Base-by-base conservation (phyloP, 495 filamentous ascomycete species). In the Aspergillus affinis region DNA sequence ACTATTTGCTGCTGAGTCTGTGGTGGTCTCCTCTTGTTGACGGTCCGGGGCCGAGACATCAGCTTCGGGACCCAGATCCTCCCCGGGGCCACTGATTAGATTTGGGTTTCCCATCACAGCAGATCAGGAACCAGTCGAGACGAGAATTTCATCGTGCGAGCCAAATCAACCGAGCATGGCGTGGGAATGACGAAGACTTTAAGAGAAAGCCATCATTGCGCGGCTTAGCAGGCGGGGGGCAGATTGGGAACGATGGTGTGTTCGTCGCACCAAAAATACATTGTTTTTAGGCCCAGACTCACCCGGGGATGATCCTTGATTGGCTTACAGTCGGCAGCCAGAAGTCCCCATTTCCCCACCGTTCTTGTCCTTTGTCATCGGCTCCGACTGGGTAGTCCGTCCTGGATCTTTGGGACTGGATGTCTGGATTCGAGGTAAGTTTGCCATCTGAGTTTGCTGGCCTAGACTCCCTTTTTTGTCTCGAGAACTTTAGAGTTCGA, bases 31-130 rank as follows among this genome's bases (percentile, higher is more conserved):
- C 47, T 61, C 54, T 49, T 9, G 23, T 18, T 51, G 36, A 30
- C n/a, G 27, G 2, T 7, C 60, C 54, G 60, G 32, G 18, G 19
- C 21, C 57, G 36, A 41, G 12, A 41, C 36, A 13, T 41, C 36
- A 13, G 36, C 3, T 6, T 41, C 36, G 36, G 36, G 36, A 41
- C 10, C 36, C 36, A 41, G 36, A 13, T 15, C 36, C 36, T 41
- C 36, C 36, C 36, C 36, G 36, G 36, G 36, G 36, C 36, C 36
- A 15, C 36, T 58, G 55, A 50, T 49, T 52, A 26, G 47, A 55
- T 61, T 66, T 30, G 30, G 26, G 52, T 53, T 63, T 48, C 61
- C 57, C 64, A 66, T 66, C 4, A 51, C 49, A 26, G 29, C 29
- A 32, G 48, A 54, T 10, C 18, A 56, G 52, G 52, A n/a, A 41